Conservation (phyloP, 2,329 filamentous ascomycete species). For the Monascus ruber region DNA sequence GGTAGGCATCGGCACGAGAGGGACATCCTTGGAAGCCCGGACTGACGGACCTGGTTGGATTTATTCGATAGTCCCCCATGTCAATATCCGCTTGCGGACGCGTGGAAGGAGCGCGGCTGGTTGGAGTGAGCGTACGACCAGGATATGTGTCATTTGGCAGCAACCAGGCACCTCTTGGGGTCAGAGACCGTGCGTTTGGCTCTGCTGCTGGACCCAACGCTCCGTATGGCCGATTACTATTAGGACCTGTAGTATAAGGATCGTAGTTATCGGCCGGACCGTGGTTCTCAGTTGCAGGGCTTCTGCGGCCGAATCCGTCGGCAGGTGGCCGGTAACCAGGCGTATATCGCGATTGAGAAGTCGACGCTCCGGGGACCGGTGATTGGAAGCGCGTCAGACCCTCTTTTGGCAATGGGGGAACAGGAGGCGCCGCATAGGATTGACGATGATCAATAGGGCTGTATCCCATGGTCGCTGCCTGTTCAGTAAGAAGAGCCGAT, state of each 20-base stretch:
- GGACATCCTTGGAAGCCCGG: not conserved
- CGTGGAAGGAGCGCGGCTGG: constrained; percentile 3
- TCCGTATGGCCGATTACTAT: constrained; percentile 8
- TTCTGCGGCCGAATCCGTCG: constrained; percentile 11
- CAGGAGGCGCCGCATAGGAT: constrained; percentile 16
- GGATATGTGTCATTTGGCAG: constrained; percentile 3
- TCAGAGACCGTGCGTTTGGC: constrained; percentile 10
- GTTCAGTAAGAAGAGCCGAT: constrained; percentile 37
- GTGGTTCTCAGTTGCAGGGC: constrained; percentile 8
- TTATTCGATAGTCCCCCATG: too few relatives aligned
- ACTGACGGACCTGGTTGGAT: not conserved
- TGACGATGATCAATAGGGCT: constrained; percentile 22
- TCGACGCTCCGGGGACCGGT: constrained; percentile 11
- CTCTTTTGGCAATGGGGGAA: constrained; percentile 17
- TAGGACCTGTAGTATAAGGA: not conserved
- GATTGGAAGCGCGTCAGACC: constrained; percentile 12
- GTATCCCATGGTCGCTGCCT: constrained; percentile 20
- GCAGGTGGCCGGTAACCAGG: constrained; percentile 15
- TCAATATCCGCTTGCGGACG: not conserved
- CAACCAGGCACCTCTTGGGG: constrained; percentile 4
- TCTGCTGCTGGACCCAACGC: constrained; percentile 11
- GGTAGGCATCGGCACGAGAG: constrained; percentile 6
- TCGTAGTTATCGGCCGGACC: constrained; percentile 10
- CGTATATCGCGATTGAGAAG: constrained; percentile 13
- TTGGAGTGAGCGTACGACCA: constrained; percentile 8